phyloP scores from a whole-genome alignment of 2,329 filamentous ascomycete species.

The Fusarium proliferatum region DNA sequence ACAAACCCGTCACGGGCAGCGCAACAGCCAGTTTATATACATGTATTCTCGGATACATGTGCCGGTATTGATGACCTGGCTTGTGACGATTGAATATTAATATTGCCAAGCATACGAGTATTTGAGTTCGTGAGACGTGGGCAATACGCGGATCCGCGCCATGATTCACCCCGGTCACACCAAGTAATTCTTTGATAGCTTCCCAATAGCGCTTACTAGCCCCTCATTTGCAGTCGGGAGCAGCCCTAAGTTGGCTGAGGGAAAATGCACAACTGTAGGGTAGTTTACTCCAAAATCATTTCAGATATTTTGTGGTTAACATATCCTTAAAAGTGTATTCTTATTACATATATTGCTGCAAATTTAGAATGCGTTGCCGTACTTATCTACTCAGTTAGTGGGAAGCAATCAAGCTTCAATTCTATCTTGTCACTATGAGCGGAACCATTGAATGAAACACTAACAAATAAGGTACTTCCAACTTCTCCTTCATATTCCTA shows the following conservation, averaged over 20 bases:
- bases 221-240: not conserved
- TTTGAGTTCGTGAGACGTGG: not conserved
- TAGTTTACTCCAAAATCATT: not conserved
- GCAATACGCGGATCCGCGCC: not conserved
- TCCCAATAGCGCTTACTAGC: not conserved
- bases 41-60: not conserved
- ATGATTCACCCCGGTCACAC: not conserved
- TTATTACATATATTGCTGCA: no score
- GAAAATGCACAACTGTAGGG: not conserved
- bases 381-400: not conserved
- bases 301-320: no score
- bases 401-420: accelerated
- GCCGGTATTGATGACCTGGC: not conserved
- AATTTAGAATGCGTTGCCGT: no score
- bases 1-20: not conserved
- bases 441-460: accelerated
- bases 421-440: accelerated
- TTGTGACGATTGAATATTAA: not conserved
- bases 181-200: not conserved
- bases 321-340: no score
- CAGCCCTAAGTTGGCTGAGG: not conserved
- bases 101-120: not conserved
- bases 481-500: accelerated
- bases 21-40: not conserved
- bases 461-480: accelerated